phyloP scores from a whole-genome alignment of 345 rosid genomes.

The Eutrema heterophyllum region DNA sequence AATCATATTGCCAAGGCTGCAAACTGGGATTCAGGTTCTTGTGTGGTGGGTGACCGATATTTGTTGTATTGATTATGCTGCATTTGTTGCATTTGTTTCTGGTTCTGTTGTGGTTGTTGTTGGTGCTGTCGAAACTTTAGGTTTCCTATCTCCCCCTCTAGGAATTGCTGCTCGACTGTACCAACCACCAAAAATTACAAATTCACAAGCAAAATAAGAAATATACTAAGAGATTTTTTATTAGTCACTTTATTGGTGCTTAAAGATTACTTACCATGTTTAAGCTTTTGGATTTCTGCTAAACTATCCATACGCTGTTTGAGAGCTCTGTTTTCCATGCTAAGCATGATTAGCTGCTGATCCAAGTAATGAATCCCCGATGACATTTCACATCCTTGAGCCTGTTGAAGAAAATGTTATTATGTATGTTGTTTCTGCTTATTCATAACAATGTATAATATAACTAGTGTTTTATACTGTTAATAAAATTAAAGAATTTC shows the following conservation, averaged over 20 bases:
- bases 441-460: no score
- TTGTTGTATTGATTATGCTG: constrained; percentile 19
- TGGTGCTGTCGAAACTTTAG: constrained; percentile 38
- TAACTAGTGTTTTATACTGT: background rate
- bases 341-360: constrained; percentile 53
- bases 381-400: constrained; percentile 64
- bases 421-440: no score
- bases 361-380: constrained; percentile 58
- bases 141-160: constrained; percentile 68
- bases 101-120: constrained; percentile 40
- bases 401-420: constrained; percentile 30
- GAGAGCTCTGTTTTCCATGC: constrained; percentile 70
- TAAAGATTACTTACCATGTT: constrained; percentile 42
- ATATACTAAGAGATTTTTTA: background rate
- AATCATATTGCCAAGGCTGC: constrained; percentile 37
- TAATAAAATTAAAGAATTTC: background rate
- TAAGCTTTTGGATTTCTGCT: constrained; percentile 62
- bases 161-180: constrained; percentile 67
- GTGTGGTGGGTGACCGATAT: constrained; percentile 7
- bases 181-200: background rate
- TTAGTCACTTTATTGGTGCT: background rate
- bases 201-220: background rate
- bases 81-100: constrained; percentile 28
- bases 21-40: constrained; percentile 28
- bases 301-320: constrained; percentile 59